Percentiles rank a stretch among this genome's conserved stretches.
These are phyloP conservation scores for Erucastrum elatum DNA, from an alignment of 345 rosid genomes.

Conservation along the genomic window DNA sequence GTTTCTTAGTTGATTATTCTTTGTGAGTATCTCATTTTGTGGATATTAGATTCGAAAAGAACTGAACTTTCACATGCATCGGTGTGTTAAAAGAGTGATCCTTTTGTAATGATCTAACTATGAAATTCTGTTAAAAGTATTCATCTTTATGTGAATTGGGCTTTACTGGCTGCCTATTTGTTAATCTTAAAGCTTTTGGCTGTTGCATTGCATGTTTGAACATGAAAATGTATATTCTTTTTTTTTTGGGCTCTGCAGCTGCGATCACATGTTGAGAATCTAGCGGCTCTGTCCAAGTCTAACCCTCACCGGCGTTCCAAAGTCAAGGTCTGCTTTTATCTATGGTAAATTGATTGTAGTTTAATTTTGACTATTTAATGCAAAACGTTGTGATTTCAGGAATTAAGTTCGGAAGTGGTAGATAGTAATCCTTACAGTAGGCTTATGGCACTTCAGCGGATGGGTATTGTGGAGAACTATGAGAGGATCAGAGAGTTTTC, in stretches of 20 bases:
- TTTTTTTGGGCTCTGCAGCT: conserved; percentile 43
- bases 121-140: conserved; percentile 3
- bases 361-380: neutral
- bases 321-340: conserved; percentile 59
- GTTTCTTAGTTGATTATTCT: neutral
- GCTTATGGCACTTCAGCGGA: conserved; percentile 98
- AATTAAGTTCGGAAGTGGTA: conserved; percentile 92
- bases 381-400: conserved; percentile 49
- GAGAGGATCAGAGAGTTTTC: conserved; percentile 87
- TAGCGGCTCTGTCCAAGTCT: conserved; percentile 52
- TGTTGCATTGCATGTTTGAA: conserved; percentile 3
- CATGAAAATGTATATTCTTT: neutral
- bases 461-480: conserved; percentile 92
- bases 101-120: neutral
- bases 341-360: neutral
- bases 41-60: neutral
- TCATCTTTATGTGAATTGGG: neutral
- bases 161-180: neutral
- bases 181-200: neutral
- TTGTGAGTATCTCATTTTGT: neutral
- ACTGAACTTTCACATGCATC: conserved; percentile 10
- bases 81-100: neutral
- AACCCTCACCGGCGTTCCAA: conserved; percentile 62
- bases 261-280: conserved; percentile 54
- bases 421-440: conserved; percentile 98